Evolutionary conservation across 106 monocot species (phyloP), one percentile per base, ranked within the genome.

Genomic region (Apostasia ramifera): DNA sequence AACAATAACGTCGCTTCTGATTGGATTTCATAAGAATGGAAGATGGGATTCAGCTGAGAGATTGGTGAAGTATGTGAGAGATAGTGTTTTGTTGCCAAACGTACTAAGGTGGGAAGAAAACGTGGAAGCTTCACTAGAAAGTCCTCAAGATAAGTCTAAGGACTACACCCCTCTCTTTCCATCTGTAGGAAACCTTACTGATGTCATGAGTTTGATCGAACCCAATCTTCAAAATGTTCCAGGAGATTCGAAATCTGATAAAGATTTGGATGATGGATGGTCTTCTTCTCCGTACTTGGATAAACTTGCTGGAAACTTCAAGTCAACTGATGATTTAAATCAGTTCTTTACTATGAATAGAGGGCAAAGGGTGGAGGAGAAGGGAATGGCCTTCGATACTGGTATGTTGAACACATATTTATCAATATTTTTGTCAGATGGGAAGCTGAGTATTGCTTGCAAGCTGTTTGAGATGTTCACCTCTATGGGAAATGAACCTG

Each of bases 361-460:
- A 83, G 88, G 93, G 7, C 79, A 57, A 61, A 85, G 93, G 77
- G 81, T 99, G 63, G 75, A 80, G 55, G 81, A 75, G 8, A 83
- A 76, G 63, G 87, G 81, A 43, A 69, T 4, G 14, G 78, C 87
- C 42, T 99, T 99, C 40, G 90, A 99, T 71, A 50, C 77, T 5
- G 93, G 90, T 70, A 90, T 93, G 90, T 71, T 99, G 4, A 99
- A 99, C 64, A 93, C 98, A 11, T 93, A 93, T 70, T 69, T 99
- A 46, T 85, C 89, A n/a, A 92, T 92, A 52, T 91, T 88, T 69
- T 57, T 95, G 26, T 67, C 82, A 0, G 89, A 86, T 71, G 88
- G 88, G 8, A 88, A 86, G 79, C 59, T 95, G 51, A 95, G 81
- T 64, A 59, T 75, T n/a, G 91, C 91, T 60, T 89, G 88, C 76